These are phyloP conservation scores for Monocercomonoides exilis DNA, from an alignment of 78 protist genomes.

Conservation along the genomic window DNA sequence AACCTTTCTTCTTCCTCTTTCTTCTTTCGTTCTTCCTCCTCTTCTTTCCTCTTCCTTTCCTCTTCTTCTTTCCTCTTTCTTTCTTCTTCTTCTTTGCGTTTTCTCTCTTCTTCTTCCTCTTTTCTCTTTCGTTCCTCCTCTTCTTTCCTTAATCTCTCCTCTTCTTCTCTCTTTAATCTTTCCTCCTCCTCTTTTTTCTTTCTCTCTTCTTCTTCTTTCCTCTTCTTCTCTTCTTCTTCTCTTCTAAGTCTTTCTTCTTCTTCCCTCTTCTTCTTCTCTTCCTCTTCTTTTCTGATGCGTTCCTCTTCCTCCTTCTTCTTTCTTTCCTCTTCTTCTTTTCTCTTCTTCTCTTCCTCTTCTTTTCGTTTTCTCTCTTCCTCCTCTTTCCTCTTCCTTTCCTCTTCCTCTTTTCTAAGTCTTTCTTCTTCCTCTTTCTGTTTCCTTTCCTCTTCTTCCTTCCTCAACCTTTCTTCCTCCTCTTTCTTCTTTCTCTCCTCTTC, in stretches of 20 bases:
- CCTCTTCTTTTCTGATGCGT: no score
- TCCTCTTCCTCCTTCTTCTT: neutral
- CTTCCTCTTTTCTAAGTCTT: no score
- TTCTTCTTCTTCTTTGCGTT: no score
- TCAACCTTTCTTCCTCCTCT: no score
- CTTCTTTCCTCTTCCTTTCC: constrained; percentile 3
- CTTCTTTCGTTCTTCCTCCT: no score
- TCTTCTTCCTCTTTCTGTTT: neutral
- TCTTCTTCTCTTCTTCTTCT: neutral
- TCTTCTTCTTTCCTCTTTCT: constrained; percentile 12
- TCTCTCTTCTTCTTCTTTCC: neutral
- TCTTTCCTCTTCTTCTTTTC: neutral
- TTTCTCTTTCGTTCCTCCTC: neutral
- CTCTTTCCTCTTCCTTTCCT: neutral
- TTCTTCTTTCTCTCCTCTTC: neutral
- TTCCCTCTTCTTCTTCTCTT: no score
- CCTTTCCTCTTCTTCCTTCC: neutral
- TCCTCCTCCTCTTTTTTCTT: neutral
- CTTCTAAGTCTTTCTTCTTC: no score
- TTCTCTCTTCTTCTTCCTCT: neutral
- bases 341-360: neutral
- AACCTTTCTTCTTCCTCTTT: no score
- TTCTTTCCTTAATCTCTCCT: neutral
- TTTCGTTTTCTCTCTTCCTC: no score
- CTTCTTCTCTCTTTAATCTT: no score